Conservation (phyloP, 495 filamentous ascomycete genomes). For the Pseudotulostoma volvatum region DNA sequence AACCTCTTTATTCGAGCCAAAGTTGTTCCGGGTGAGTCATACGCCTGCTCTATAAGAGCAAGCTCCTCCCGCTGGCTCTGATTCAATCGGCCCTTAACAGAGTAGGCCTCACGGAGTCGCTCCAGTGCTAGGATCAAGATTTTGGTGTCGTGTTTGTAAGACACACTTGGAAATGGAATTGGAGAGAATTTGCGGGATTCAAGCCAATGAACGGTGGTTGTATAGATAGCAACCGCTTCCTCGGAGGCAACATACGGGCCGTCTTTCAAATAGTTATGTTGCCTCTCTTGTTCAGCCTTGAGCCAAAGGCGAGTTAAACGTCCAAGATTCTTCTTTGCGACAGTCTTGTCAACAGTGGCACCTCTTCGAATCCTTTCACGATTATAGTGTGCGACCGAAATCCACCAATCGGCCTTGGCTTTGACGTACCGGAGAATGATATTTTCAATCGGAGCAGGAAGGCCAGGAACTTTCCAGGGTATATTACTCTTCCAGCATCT, state of each 20-base stretch:
- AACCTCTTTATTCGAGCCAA: constrained; percentile 96
- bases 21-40: constrained; percentile 93
- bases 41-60: constrained; percentile 94
- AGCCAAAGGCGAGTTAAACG: constrained; percentile 91
- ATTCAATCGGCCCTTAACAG: constrained; percentile 91
- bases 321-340: constrained; percentile 97
- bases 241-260: constrained; percentile 97
- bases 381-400: constrained; percentile 96
- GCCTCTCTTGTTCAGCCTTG: constrained; percentile 94
- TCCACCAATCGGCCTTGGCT: constrained; percentile 99
- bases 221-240: constrained; percentile 97
- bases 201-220: constrained; percentile 97
- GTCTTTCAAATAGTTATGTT: constrained; percentile 99
- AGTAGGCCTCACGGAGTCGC: constrained; percentile 88
- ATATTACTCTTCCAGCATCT: constrained; percentile 99
- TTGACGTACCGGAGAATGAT: constrained; percentile 97
- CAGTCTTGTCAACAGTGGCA: constrained; percentile 96
- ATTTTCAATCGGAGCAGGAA: constrained; percentile 95
- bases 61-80: constrained; percentile 97
- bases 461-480: constrained; percentile 94
- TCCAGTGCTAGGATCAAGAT: constrained; percentile 95
- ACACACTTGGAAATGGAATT: constrained; percentile 97
- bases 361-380: constrained; percentile 89
- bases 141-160: constrained; percentile 99
- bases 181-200: constrained; percentile 97